Evolutionary conservation across 805 yeast species (phyloP).

Genomic region (Spathaspora arborariae): DNA sequence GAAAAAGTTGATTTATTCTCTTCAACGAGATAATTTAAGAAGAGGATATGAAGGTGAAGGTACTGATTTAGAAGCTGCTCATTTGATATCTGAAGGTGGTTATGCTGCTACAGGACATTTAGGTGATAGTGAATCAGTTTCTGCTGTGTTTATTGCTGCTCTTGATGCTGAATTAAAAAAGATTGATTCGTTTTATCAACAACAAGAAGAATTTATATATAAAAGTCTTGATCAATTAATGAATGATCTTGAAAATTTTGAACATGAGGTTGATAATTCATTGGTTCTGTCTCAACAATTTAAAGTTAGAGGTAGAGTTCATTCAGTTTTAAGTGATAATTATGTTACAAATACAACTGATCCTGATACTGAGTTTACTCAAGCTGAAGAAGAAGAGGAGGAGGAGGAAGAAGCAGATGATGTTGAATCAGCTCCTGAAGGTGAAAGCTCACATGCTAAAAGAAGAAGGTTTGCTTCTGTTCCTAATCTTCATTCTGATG

Average conservation of each 20-base stretch:
- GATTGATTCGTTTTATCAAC: constrained; percentile 68
- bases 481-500: constrained; percentile 3
- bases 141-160: constrained; percentile 61
- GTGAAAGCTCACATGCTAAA: constrained; percentile 19
- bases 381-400: constrained; percentile 26
- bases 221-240: constrained; percentile 52
- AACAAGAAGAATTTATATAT: constrained; percentile 59
- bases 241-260: constrained; percentile 63
- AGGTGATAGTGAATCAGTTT: constrained; percentile 42
- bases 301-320: constrained; percentile 11
- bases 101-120: constrained; percentile 11
- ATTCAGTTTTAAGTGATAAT: constrained; percentile 15
- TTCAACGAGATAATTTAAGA: constrained; percentile 61
- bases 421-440: constrained; percentile 4
- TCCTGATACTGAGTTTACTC: constrained; percentile 34
- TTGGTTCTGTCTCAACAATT: constrained; percentile 5
- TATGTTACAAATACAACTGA: constrained; percentile 22
- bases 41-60: constrained; percentile 18
- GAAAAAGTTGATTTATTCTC: constrained; percentile 76
- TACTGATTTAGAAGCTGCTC: constrained; percentile 7
- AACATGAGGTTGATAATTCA: constrained; percentile 26
- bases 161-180: constrained; percentile 74
- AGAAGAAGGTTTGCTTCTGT: constrained; percentile 14
- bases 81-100: constrained; percentile 5
- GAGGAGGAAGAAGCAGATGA: constrained; percentile 24